Conservation (phyloP, 1,284 basidiomycete species). For the Boletus holoroseus region DNA sequence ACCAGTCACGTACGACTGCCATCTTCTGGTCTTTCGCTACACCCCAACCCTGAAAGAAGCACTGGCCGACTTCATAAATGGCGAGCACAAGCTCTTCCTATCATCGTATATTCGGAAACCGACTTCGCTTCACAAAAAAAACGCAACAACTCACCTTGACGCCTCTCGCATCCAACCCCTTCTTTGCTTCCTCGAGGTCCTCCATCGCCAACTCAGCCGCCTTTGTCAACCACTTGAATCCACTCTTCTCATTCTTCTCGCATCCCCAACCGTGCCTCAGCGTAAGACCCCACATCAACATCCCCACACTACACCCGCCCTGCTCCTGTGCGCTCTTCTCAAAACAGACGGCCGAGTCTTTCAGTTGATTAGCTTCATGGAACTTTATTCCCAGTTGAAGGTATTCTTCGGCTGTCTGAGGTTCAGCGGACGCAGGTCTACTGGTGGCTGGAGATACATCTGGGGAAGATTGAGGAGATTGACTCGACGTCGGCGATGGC, state of each 20-base stretch:
- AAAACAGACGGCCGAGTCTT: conserved; percentile 72
- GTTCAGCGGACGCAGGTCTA: conserved; percentile 17
- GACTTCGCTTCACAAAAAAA: not conserved
- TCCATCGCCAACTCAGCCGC: conserved; percentile 78
- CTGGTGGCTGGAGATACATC: conserved; percentile 19
- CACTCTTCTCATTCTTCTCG: conserved; percentile 67
- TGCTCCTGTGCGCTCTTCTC: conserved; percentile 70
- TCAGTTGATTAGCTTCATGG: conserved; percentile 74
- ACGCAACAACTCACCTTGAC: conserved; percentile 39
- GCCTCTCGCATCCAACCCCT: conserved; percentile 34
- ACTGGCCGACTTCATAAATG: conserved; percentile 89
- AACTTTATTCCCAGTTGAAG: conserved; percentile 75
- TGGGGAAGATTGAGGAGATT: conserved; percentile 18
- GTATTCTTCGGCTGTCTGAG: conserved; percentile 52
- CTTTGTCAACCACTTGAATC: conserved; percentile 77
- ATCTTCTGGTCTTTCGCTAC: conserved; percentile 81
- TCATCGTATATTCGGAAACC: not conserved
- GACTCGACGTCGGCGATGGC: conserved; percentile 36
- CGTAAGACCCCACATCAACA: conserved; percentile 91
- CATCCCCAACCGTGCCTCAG: conserved; percentile 87
- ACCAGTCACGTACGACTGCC: conserved; percentile 57
- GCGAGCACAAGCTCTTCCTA: conserved; percentile 80
- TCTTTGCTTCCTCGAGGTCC: conserved; percentile 62
- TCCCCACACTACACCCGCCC: conserved; percentile 83
- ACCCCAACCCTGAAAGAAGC: conserved; percentile 90